Evolutionary conservation across 2,329 filamentous ascomycete species (phyloP).

Genomic region (Penicillium expansum): DNA sequence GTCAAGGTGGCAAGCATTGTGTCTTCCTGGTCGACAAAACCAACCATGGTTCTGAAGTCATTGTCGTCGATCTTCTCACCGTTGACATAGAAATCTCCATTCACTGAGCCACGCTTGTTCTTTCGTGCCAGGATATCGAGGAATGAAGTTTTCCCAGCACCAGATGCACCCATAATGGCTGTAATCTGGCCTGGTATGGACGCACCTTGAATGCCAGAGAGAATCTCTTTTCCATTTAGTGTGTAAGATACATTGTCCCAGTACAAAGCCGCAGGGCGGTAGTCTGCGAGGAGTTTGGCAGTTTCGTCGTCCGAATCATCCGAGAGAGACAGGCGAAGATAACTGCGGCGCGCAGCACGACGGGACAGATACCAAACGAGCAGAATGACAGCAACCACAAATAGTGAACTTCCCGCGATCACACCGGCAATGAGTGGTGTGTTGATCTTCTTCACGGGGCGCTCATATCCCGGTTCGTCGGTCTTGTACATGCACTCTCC

Average conservation of each 20-base stretch:
- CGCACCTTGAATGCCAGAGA: slow-evolving; percentile 75
- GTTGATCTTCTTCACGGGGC: slow-evolving; percentile 91
- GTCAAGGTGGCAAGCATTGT: slow-evolving; percentile 94
- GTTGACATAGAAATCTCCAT: slow-evolving; percentile 86
- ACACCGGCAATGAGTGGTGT: slow-evolving; percentile 92
- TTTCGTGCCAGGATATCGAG: slow-evolving; percentile 93
- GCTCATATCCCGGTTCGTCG: slow-evolving; percentile 84
- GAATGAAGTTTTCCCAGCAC: slow-evolving; percentile 96
- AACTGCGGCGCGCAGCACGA: slow-evolving; percentile 59
- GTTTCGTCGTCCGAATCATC: slow-evolving; percentile 89
- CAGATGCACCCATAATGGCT: slow-evolving; percentile 97
- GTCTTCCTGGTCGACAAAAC: slow-evolving; percentile 97
- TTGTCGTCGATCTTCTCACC: slow-evolving; percentile 81
- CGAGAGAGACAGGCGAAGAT: slow-evolving; percentile 69
- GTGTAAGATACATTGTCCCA: slow-evolving; percentile 86
- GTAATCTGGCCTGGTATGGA: slow-evolving; percentile 95
- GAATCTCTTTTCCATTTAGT: slow-evolving; percentile 83
- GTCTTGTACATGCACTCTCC: slow-evolving; percentile 94
- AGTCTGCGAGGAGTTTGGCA: slow-evolving; percentile 81
- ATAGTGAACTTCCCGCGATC: slow-evolving; percentile 80
- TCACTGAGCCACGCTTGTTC: slow-evolving; percentile 81
- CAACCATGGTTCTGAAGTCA: slow-evolving; percentile 88
- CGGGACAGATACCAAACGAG: slow-evolving; percentile 84
- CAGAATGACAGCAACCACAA: slow-evolving; percentile 82
- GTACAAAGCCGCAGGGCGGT: slow-evolving; percentile 83